Conservation (phyloP, 2,329 filamentous ascomycete species). For the Thielaviopsis punctulata region DNA sequence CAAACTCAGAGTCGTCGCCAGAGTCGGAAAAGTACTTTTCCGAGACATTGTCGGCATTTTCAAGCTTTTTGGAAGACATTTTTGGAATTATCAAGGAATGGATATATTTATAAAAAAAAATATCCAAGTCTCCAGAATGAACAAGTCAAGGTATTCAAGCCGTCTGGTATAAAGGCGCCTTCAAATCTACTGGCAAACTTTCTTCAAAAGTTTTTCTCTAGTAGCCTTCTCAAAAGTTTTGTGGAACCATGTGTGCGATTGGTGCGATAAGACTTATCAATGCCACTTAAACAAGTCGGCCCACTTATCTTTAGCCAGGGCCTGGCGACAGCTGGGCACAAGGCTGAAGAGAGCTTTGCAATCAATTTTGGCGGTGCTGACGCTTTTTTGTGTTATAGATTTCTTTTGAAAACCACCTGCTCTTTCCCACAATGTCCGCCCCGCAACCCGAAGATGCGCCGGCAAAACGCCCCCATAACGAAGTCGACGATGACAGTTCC, state of each 20-base stretch:
- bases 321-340: background rate
- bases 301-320: background rate
- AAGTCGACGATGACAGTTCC: slow-evolving; percentile 32
- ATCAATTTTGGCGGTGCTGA: background rate
- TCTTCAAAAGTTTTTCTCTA: slow-evolving; percentile 6
- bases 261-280: slow-evolving; percentile 11
- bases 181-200: background rate
- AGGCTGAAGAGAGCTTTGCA: background rate
- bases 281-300: background rate
- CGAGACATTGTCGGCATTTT: slow-evolving; percentile 3
- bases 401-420: background rate
- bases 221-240: slow-evolving; percentile 10
- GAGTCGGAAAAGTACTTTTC: slow-evolving; percentile 18
- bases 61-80: slow-evolving; percentile 8
- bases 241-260: slow-evolving; percentile 1
- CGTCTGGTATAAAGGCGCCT: no score
- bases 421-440: slow-evolving; percentile 3
- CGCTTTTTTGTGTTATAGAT: background rate
- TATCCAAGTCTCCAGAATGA: background rate
- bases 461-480: slow-evolving; percentile 35
- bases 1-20: slow-evolving; percentile 12
- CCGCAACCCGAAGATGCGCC: slow-evolving; percentile 2
- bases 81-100: background rate
- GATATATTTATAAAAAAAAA: background rate
- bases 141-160: no score